Evolutionary conservation across 805 yeast species (phyloP), one percentile per base, ranked within the genome.

Genomic region (Candida namnaoensis): DNA sequence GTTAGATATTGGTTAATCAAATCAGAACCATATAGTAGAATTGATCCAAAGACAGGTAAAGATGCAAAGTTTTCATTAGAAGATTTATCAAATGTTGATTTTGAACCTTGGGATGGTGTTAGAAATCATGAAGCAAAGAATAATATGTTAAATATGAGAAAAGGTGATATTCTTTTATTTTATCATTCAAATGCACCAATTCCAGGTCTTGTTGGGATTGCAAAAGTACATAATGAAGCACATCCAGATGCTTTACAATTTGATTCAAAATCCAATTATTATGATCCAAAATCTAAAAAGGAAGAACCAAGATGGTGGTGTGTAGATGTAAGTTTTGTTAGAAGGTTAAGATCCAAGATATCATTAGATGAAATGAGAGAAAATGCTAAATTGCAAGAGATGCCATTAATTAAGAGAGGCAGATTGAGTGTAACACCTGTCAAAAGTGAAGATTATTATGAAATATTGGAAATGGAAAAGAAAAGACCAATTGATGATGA

Each of bases 81-180:
- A 8, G 74, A 69, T 28, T 55, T 76, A 11, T 51, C 64, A 14
- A 48, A 61, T 6, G 68, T 62, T 8, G 60, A 54, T 5, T 45
- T 45, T 1, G 73, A 71, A 40, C 65, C 71, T n/a, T 76, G 82
- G 82, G 76, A 74, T 46, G 82, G 82, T 1, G 81, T 76, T 10
- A 60, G 82, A 37, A 76, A 76, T 51, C 68, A 68, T 45, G 81
- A 76, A 55, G 81, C 82, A 1, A 61, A 71, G 44, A 77, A 75
- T 47, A 65, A 68, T 44, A 63, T 76, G 67, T 48, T 66, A 15
- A 57, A 60, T 34, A 77, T 77, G 82, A 45, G 56, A 15, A 47
- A 48, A 35, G 73, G 68, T 13, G 82, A 76, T 44, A 41, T 66
- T 8, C 68, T 71, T 25, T 60, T 76, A 7, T 75, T 77, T 44